Conservation (phyloP, 495 filamentous ascomycete species). For the Cudoniella acicularis region DNA sequence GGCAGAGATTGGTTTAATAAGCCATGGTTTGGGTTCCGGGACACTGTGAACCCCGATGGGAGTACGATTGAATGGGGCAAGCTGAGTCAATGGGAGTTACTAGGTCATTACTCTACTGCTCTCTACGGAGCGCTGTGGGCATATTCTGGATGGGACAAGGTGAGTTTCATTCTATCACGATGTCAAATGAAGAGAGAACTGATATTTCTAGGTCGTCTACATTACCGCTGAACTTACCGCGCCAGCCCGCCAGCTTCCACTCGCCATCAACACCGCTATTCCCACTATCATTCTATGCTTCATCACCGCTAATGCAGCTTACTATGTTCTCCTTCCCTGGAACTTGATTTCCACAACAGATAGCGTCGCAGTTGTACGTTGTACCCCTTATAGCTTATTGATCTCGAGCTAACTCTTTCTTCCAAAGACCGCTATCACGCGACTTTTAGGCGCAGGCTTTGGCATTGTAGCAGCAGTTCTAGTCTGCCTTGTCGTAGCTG, state of each 20-base stretch:
- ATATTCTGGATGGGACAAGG: constrained; percentile 60
- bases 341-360: constrained; percentile 47
- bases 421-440: constrained; percentile 46
- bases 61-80: constrained; percentile 44
- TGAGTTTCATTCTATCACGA: constrained; percentile 21
- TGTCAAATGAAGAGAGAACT: not conserved
- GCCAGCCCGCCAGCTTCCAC: constrained; percentile 49
- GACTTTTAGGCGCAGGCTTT: constrained; percentile 43
- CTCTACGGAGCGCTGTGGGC: constrained; percentile 55
- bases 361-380: constrained; percentile 51
- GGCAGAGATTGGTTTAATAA: constrained; percentile 48
- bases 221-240: constrained; percentile 48
- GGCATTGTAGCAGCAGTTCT: constrained; percentile 44
- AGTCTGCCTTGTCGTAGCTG: constrained; percentile 49
- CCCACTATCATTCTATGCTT: constrained; percentile 54
- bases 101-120: constrained; percentile 50
- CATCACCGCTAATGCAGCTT: constrained; percentile 47
- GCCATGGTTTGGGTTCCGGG: constrained; percentile 45
- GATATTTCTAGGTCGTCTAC: constrained; percentile 43
- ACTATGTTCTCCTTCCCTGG: constrained; percentile 56
- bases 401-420: not conserved
- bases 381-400: not conserved
- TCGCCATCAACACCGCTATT: constrained; percentile 51
- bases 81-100: constrained; percentile 42
- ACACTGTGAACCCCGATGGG: constrained; percentile 42